Base-by-base conservation (phyloP, 2,329 filamentous ascomycete species). In the Fusarium mexicanum region DNA sequence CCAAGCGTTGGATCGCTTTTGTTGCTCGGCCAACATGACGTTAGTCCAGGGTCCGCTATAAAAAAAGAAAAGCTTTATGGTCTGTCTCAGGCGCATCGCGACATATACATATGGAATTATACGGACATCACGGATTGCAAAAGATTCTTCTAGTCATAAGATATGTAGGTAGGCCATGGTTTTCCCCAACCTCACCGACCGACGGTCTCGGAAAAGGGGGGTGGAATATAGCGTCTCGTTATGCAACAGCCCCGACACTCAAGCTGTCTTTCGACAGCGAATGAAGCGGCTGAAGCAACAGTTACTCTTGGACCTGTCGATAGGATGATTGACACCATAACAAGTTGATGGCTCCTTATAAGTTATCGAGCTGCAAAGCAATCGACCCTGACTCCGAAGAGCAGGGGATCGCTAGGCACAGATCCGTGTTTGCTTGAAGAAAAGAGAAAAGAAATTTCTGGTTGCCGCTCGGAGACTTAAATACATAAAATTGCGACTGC, bases 251-350 rank as follows among this genome's bases (percentile, higher is more conserved):
- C 85, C 86, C 89, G 87, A 89, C 90, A 89, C 89, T 94, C 92
- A 92, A 86, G 78, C 71, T 75, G 54, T 74, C 87, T 88, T 87
- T 84, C 85, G 78, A 85, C 82, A 84, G 89, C 91, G 91, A 93
- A 87, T 90, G 89, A 88, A 89, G 90, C 88, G 87, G 85, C 86
- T 84, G 84, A 84, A 86, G 85, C 83, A 86, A 87, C 85, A 84
- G 86, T 96, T 89, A 80, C 84, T 98, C 92, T 97, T 84, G 94
- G 92, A 96, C 91, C 93, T 96, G 95, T 97, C 94, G 93, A 95
- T 94, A 91, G 92, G 93, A 95, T 87, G 85, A 94, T 93, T 91
- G 89, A 93, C 92, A 95, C 90, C 93, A 94, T 91, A 84, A 80
- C 81, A 84, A 82, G 82, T 83, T 84, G 89, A 91, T 94, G 92